Conservation (phyloP, 2,329 filamentous ascomycete genomes). For the Fusarium sp. region DNA sequence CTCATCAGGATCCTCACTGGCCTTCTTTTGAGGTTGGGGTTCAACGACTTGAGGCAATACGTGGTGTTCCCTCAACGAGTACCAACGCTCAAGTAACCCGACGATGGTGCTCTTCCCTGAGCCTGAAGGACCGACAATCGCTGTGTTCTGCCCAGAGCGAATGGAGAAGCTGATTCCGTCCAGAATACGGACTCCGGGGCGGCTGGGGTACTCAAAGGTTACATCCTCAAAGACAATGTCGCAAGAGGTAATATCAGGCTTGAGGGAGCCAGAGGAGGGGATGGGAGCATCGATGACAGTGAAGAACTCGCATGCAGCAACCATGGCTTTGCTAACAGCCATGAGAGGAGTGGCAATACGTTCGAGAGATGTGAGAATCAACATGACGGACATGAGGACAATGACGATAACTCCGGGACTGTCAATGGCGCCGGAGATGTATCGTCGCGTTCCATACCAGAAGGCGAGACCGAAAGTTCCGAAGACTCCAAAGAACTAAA, state of each 20-base stretch:
- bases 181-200: slow-evolving; percentile 30
- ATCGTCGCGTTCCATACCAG: slow-evolving; percentile 55
- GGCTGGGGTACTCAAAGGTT: slow-evolving; percentile 34
- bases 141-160: slow-evolving; percentile 68
- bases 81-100: slow-evolving; percentile 74
- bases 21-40: not conserved
- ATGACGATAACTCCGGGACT: slow-evolving; percentile 52
- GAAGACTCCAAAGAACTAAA: slow-evolving; percentile 46
- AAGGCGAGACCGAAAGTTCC: slow-evolving; percentile 54
- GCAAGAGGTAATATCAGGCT: slow-evolving; percentile 37
- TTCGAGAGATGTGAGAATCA: slow-evolving; percentile 48
- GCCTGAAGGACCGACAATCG: slow-evolving; percentile 75
- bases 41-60: slow-evolving; percentile 18
- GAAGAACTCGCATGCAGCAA: slow-evolving; percentile 45
- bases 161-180: slow-evolving; percentile 64
- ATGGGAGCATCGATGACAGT: slow-evolving; percentile 43
- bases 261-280: slow-evolving; percentile 32
- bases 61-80: slow-evolving; percentile 47
- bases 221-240: slow-evolving; percentile 59
- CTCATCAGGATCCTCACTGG: rapidly evolving
- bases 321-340: slow-evolving; percentile 45
- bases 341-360: slow-evolving; percentile 53
- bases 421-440: slow-evolving; percentile 45
- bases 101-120: slow-evolving; percentile 77
- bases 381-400: slow-evolving; percentile 51